phyloP scores from a whole-genome alignment of 208 protist genomes.

The Leishmania major region DNA sequence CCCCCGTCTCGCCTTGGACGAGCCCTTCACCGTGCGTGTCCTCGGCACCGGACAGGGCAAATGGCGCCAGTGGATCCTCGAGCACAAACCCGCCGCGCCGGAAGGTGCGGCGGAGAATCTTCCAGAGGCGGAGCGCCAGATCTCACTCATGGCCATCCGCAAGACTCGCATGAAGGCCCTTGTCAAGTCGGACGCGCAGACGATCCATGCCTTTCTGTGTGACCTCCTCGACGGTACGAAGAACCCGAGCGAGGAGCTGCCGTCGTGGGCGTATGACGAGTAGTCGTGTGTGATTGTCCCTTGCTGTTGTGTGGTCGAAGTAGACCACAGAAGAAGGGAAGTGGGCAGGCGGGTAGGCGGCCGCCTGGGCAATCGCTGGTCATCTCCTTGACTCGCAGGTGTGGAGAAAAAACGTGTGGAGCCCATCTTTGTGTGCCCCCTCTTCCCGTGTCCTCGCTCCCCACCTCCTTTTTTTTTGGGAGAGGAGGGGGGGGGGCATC shows the following conservation, averaged over 20 bases:
- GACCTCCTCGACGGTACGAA: constrained; percentile 69
- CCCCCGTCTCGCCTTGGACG: constrained; percentile 46
- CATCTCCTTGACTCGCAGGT: background rate
- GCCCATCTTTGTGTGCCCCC: background rate
- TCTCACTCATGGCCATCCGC: constrained; percentile 58
- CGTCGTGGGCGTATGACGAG: constrained; percentile 30
- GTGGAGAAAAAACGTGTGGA: background rate
- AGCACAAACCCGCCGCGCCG: constrained; percentile 20
- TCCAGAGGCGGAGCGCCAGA: constrained; percentile 26
- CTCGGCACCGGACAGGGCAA: constrained; percentile 40
- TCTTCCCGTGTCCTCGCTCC: background rate
- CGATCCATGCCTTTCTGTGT: constrained; percentile 47
- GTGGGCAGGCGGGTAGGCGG: background rate
- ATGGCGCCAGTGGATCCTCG: constrained; percentile 56
- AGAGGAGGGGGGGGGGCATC: background rate
- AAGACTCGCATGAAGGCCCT: constrained; percentile 52
- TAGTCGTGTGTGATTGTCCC: background rate
- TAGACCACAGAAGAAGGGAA: background rate
- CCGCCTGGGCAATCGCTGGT: background rate
- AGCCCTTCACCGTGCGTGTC: constrained; percentile 77
- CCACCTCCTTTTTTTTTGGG: background rate
- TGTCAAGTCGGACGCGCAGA: constrained; percentile 48
- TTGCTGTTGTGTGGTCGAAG: background rate
- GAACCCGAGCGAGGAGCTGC: constrained; percentile 34
- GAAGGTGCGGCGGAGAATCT: constrained; percentile 10